phyloP scores from a whole-genome alignment of 306 rosid genomes.

The Vigna nakashimae region DNA sequence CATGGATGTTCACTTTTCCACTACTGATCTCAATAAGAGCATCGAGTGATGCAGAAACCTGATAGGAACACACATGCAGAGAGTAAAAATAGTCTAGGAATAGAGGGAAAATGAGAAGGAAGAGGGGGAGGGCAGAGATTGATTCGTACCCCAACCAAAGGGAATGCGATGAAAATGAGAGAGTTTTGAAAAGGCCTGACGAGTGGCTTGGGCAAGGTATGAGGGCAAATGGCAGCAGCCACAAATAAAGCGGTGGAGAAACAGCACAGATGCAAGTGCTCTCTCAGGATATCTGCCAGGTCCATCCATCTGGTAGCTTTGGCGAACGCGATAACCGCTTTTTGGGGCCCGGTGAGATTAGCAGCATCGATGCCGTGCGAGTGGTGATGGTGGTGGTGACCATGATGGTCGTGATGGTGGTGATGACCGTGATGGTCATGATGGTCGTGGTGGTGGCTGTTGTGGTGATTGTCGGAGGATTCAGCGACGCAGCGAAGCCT shows the following conservation, averaged over 20 bases:
- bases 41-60: conserved; percentile 96
- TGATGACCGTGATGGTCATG: conserved; percentile 32
- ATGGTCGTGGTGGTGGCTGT: not conserved
- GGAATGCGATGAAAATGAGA: conserved; percentile 73
- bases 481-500: conserved; percentile 48
- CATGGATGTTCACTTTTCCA: conserved; percentile 95
- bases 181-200: conserved; percentile 77
- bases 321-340: conserved; percentile 70
- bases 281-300: conserved; percentile 75
- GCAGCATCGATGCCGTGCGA: conserved; percentile 43
- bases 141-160: conserved; percentile 83
- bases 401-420: conserved; percentile 14
- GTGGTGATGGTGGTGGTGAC: conserved; percentile 53
- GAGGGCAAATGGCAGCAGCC: conserved; percentile 85
- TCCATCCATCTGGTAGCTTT: conserved; percentile 81
- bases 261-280: conserved; percentile 87
- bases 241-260: conserved; percentile 76
- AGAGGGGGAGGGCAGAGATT: not conserved
- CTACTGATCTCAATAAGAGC: conserved; percentile 81
- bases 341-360: conserved; percentile 69
- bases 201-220: conserved; percentile 68
- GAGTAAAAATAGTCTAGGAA: not conserved
- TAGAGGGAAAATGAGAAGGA: not conserved
- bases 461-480: conserved; percentile 49
- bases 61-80: conserved; percentile 28